A percentile compares a stretch with the other conserved stretches of the same genome.
phyloP scores from a whole-genome alignment of 2,329 filamentous ascomycete species.

The Beauveria asiatica region DNA sequence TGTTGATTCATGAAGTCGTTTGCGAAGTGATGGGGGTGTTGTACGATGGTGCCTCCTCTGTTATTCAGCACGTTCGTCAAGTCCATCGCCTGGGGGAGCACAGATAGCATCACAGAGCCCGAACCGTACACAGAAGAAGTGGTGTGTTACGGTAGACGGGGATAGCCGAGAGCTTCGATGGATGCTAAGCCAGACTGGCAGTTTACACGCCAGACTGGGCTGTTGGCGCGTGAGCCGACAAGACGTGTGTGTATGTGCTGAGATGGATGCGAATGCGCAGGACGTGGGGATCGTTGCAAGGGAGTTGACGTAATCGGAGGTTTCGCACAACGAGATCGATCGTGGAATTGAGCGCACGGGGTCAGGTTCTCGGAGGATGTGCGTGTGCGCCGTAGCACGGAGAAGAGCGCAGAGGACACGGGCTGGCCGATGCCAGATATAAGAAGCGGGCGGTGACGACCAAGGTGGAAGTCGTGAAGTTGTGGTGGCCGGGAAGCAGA shows the following conservation, averaged over 20 bases:
- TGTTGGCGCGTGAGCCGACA: neutral
- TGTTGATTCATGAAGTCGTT: conserved; percentile 24
- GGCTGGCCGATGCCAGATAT: conserved; percentile 1
- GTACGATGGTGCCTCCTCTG: conserved; percentile 29
- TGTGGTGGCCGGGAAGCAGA: neutral
- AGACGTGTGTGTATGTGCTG: neutral
- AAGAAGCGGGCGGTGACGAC: neutral
- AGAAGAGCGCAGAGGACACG: neutral
- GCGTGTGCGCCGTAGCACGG: conserved; percentile 1
- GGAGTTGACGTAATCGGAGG: neutral
- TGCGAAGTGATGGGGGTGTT: conserved; percentile 24
- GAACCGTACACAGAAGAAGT: conserved; percentile 9
- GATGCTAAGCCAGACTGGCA: neutral
- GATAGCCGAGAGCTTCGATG: neutral
- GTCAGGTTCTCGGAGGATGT: neutral
- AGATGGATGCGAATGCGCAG: neutral
- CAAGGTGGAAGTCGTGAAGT: neutral
- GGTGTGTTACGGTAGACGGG: conserved; percentile 2
- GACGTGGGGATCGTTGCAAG: neutral
- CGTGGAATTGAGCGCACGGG: conserved; percentile 4
- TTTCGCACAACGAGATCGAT: conserved; percentile 4
- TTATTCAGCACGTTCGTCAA: conserved; percentile 46
- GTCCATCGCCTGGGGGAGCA: conserved; percentile 42
- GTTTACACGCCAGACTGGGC: neutral
- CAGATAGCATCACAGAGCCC: conserved; percentile 28